Conservation (phyloP, 306 rosid species). For the Fagus crenata region DNA sequence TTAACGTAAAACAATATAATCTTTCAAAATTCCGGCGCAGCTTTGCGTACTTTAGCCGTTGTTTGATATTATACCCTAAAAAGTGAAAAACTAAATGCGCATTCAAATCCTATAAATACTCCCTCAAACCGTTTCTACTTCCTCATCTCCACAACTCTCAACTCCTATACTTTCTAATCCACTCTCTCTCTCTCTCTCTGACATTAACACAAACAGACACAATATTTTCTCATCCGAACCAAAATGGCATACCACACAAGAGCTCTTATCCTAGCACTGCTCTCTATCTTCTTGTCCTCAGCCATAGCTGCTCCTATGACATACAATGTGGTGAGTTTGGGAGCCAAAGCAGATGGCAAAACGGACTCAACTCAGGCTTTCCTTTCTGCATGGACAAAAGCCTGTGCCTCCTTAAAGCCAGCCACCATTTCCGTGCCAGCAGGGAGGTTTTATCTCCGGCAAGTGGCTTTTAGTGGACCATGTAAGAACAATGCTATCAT, state of each 20-base stretch:
- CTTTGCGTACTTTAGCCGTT: neutral
- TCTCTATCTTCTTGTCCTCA: conserved; percentile 15
- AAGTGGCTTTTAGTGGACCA: conserved; percentile 38
- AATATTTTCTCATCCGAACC: neutral
- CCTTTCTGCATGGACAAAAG: conserved; percentile 39
- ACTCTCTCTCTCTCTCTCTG: neutral
- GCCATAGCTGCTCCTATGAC: conserved; percentile 1
- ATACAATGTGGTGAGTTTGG: conserved; percentile 34
- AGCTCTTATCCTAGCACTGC: neutral
- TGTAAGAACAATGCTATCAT: conserved; percentile 41
- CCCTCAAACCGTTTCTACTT: conserved; percentile 22
- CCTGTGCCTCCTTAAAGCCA: conserved; percentile 40
- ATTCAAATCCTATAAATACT: conserved; percentile 25
- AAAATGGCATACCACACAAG: conserved; percentile 21
- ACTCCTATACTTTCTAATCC: neutral
- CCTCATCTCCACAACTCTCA: conserved; percentile 2
- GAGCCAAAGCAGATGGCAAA: conserved; percentile 38
- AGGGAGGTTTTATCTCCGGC: conserved; percentile 40
- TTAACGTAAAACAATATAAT: neutral
- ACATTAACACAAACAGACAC: neutral
- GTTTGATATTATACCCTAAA: neutral
- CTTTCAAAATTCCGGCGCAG: conserved; percentile 5
- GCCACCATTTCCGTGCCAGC: conserved; percentile 41
- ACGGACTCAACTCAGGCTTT: conserved; percentile 41
- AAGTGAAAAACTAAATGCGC: neutral